phyloP scores from a whole-genome alignment of 345 rosid genomes.

The Trapa incisa region DNA sequence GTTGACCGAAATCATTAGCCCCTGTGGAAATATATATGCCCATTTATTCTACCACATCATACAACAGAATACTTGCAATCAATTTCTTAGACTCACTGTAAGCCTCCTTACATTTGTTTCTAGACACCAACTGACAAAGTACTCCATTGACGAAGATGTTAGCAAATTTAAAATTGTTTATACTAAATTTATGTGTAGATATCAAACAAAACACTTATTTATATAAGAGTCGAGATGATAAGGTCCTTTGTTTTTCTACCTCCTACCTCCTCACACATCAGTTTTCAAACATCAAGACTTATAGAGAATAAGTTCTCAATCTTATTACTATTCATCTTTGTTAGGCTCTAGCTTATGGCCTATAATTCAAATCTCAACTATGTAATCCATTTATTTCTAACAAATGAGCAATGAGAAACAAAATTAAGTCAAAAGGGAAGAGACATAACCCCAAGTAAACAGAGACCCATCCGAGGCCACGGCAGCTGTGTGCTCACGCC shows the following conservation, averaged over 20 bases:
- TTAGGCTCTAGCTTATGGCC: neutral
- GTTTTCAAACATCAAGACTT: neutral
- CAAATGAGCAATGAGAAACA: neutral
- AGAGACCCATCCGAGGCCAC: conserved; percentile 96
- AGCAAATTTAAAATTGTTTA: neutral
- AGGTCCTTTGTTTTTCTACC: too few species aligned
- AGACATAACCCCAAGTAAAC: conserved; percentile 76
- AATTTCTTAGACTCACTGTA: neutral
- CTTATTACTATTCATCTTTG: neutral
- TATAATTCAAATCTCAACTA: neutral
- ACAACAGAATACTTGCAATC: neutral
- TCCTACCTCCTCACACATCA: neutral
- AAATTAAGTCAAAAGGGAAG: conserved; percentile 9
- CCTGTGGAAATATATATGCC: conserved; percentile 25
- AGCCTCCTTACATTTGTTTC: neutral
- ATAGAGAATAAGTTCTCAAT: neutral
- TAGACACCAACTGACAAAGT: neutral
- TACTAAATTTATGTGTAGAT: neutral
- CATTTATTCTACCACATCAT: conserved; percentile 1
- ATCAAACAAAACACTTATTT: neutral
- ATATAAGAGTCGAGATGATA: too few species aligned
- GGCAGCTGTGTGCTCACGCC: conserved; percentile 88
- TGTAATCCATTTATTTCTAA: neutral
- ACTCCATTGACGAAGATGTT: neutral
- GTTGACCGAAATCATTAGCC: conserved; percentile 85